Conservation (phyloP, 805 yeast genomes). For the Limtongozyma cylindracea region DNA sequence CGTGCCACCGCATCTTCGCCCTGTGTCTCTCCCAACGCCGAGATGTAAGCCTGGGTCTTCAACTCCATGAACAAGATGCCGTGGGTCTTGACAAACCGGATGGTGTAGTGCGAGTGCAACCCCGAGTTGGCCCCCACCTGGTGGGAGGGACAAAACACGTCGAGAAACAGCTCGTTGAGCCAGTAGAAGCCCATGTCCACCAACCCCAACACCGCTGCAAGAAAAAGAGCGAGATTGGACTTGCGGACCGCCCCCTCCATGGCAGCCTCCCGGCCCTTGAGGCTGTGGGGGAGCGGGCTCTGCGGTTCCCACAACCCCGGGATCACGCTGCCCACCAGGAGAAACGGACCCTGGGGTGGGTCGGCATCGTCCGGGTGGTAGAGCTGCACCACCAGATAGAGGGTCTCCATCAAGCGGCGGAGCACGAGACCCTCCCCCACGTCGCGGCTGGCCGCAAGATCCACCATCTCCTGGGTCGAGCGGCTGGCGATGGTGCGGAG, state of each 20-base stretch:
- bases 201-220: conserved; percentile 68
- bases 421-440: conserved; percentile 43
- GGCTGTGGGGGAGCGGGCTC: conserved; percentile 26
- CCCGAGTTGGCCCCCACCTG: conserved; percentile 19
- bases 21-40: too few relatives aligned
- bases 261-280: conserved; percentile 34
- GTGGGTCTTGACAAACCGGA: conserved; percentile 56
- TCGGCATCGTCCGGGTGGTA: conserved; percentile 44
- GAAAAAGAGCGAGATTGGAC: conserved; percentile 68
- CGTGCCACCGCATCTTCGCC: conserved; percentile 38
- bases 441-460: conserved; percentile 37
- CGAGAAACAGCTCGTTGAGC: conserved; percentile 63
- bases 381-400: conserved; percentile 50
- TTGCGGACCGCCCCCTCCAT: conserved; percentile 47
- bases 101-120: too few relatives aligned
- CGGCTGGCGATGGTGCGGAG: conserved; percentile 46
- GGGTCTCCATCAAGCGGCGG: conserved; percentile 43
- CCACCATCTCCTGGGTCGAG: conserved; percentile 53
- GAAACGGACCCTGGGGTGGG: too few relatives aligned
- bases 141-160: conserved; percentile 65
- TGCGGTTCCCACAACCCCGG: conserved; percentile 50
- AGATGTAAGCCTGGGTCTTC: conserved; percentile 86
- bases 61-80: conserved; percentile 61
- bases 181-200: conserved; percentile 73
- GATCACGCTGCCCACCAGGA: conserved; percentile 42